Base-by-base conservation (phyloP, 140 eudicot genomes). In the Stevia rebaudiana region DNA sequence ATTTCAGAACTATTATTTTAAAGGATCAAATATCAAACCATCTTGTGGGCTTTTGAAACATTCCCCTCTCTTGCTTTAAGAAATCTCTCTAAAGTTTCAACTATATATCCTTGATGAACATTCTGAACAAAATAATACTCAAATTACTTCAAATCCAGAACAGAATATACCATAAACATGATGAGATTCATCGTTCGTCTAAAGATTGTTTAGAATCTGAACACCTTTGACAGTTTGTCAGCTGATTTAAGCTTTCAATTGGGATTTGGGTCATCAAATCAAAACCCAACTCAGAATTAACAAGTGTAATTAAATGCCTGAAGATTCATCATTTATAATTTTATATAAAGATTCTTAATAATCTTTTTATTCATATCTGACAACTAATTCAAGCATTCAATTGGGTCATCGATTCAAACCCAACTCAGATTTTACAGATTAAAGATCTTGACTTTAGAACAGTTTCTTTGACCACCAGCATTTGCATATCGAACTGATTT, bases 11-110 rank as follows among this genome's bases (percentile, higher is more conserved):
- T 23, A 65, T 57, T 1, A 11, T 17, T 6, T 36, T 47, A 11
- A 66, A 41, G 60, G 65, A 70, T 71, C 28, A 39, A 3, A 40
- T 41, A 56, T 62, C 57, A 59, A 57, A 89, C 97, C 97, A 89
- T 89, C 58, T 83, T 83, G 70, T 89, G 80, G 57, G 95, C 91
- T 78, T 89, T 83, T n/a, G 64, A 6, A 66, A 78, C 88, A 79
- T 89, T 77, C 28, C 95, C 85, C 19, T 89, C 97, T 76, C 97
- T 86, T 25, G 97, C 97, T 74, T 81, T 86, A 18, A 89, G 81
- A 63, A 89, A 89, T 44, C 95, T 89, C 66, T 61, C 75, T 65
- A 85, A 61, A 36, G 91, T 70, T 65, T 86, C 91, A 21, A 70
- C 77, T 31, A 88, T 69, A 72, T 81, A 58, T 33, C 95, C 97